Evolutionary conservation across 2,329 filamentous ascomycete species (phyloP).

Genomic region (Ophiocordyceps robertsii): DNA sequence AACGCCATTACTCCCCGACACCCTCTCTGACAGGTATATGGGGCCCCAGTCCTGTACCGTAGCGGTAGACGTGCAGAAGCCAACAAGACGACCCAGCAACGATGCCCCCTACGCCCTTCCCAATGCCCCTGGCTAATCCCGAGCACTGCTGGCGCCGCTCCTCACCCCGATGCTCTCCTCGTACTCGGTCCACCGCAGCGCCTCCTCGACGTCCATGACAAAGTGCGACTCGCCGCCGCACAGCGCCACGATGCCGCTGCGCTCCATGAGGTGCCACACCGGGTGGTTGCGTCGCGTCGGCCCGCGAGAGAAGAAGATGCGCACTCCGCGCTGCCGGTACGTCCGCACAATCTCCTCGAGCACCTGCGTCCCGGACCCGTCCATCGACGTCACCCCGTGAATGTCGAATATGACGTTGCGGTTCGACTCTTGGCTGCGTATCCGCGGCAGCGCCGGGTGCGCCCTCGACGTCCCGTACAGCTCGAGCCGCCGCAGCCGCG

Average conservation of each 20-base stretch:
- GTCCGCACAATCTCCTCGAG: constrained; percentile 74
- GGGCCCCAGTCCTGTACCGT: too few relatives aligned
- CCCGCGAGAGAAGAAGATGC: constrained; percentile 58
- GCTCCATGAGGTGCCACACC: constrained; percentile 60
- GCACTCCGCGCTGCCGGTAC: constrained; percentile 65
- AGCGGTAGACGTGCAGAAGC: too few relatives aligned
- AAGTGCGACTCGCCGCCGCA: constrained; percentile 70
- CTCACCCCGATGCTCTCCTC: constrained; percentile 34
- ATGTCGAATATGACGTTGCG: constrained; percentile 93
- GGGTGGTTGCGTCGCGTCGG: constrained; percentile 31
- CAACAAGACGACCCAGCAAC: too few relatives aligned
- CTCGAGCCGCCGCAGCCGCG: constrained; percentile 69
- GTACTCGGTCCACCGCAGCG: constrained; percentile 65
- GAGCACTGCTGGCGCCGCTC: constrained; percentile 6
- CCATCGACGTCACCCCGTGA: constrained; percentile 89
- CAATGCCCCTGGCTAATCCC: constrained; percentile 1
- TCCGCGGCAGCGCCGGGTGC: constrained; percentile 74
- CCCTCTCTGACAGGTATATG: too few relatives aligned
- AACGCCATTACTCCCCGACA: not conserved
- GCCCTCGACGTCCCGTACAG: constrained; percentile 76
- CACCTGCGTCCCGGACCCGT: constrained; percentile 87
- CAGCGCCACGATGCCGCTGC: constrained; percentile 72
- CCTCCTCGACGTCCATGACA: constrained; percentile 71
- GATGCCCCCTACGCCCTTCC: too few relatives aligned
- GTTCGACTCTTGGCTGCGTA: constrained; percentile 69